Conservation (phyloP, 495 filamentous ascomycete genomes). For the Pyronema omphalodes region DNA sequence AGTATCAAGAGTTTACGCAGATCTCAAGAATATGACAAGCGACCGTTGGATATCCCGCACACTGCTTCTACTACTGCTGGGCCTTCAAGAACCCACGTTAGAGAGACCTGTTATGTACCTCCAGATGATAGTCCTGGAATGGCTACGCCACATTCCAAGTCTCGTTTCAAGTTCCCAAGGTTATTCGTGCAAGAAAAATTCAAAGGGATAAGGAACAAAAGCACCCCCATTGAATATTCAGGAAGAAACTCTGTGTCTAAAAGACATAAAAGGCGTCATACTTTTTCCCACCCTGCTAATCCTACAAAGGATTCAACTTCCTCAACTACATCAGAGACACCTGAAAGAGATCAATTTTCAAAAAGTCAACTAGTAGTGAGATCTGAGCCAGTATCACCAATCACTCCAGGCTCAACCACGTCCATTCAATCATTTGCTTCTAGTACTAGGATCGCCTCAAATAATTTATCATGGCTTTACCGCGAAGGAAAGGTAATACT, state of each 20-base stretch:
- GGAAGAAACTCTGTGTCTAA: not conserved
- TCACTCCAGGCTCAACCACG: not conserved
- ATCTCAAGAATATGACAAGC: not conserved
- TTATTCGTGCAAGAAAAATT: not conserved
- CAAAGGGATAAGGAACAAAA: slow-evolving; percentile 1
- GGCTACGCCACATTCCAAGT: slow-evolving; percentile 4
- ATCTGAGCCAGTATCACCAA: not conserved
- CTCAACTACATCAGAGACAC: not conserved
- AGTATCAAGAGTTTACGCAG: not conserved
- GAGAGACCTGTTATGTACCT: slow-evolving; percentile 1
- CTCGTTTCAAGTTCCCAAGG: not conserved
- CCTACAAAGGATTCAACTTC: not conserved
- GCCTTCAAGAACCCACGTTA: slow-evolving; percentile 10
- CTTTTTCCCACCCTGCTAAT: not conserved
- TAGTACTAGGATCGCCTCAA: not conserved
- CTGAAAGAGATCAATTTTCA: not conserved
- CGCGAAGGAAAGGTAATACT: slow-evolving; percentile 7
- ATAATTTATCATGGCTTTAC: slow-evolving; percentile 7
- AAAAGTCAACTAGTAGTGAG: not conserved
- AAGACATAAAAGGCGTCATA: not conserved
- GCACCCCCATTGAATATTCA: too few species aligned
- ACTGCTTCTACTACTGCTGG: slow-evolving; percentile 10
- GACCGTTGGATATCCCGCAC: slow-evolving; percentile 3
- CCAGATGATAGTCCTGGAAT: not conserved
- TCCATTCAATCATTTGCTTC: not conserved